Conservation (phyloP, 2,329 filamentous ascomycete genomes). For the Cercospora sp. region DNA sequence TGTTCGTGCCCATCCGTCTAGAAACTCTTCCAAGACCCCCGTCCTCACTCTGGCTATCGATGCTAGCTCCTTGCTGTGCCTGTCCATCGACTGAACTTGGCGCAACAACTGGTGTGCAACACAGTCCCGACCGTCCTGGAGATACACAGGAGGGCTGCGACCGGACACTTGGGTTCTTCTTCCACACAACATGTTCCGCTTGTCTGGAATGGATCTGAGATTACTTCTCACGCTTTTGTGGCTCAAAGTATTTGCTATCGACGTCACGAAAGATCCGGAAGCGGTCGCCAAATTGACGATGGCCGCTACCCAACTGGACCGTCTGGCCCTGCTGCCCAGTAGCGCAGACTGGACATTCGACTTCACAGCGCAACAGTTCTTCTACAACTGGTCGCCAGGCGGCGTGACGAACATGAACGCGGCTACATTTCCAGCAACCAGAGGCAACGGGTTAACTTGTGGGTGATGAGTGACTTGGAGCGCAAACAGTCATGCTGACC, state of each 20-base stretch:
- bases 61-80: background rate
- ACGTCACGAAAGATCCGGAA: constrained; percentile 44
- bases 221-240: constrained; percentile 30
- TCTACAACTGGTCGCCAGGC: constrained; percentile 49
- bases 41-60: background rate
- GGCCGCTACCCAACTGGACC: constrained; percentile 50
- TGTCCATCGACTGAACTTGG: background rate
- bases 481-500: constrained; percentile 10
- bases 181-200: constrained; percentile 25
- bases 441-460: constrained; percentile 51
- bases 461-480: constrained; percentile 29
- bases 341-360: constrained; percentile 53
- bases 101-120: constrained; percentile 6
- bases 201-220: constrained; percentile 17
- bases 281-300: constrained; percentile 43
- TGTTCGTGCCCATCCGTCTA: constrained; percentile 8
- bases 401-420: constrained; percentile 55
- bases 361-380: constrained; percentile 45
- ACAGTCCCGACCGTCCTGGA: constrained; percentile 3
- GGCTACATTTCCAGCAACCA: constrained; percentile 53
- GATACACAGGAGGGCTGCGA: constrained; percentile 16
- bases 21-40: background rate
- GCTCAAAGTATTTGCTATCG: constrained; percentile 37
- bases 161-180: constrained; percentile 10
- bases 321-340: constrained; percentile 43